phyloP scores from a whole-genome alignment of 495 filamentous ascomycete genomes.

The Beverwykella pulmonaria region DNA sequence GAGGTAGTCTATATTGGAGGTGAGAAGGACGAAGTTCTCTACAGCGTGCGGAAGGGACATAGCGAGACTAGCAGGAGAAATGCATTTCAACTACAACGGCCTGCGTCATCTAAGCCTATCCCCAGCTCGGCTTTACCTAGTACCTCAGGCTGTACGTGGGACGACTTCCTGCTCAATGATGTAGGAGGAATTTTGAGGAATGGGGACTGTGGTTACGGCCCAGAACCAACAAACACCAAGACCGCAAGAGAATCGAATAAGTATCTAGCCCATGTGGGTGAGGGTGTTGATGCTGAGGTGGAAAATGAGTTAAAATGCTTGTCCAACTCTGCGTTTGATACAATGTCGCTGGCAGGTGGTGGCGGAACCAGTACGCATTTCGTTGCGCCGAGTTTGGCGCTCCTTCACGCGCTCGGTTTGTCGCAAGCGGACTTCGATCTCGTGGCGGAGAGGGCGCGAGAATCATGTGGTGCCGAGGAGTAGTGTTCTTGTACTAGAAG shows the following conservation, averaged over 20 bases:
- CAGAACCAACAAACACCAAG: background rate
- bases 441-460: background rate
- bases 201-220: background rate
- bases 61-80: conserved; percentile 22
- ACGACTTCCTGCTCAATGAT: background rate
- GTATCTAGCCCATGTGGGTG: background rate
- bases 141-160: conserved; percentile 14
- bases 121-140: background rate
- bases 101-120: conserved; percentile 12
- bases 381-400: background rate
- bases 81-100: conserved; percentile 25
- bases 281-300: background rate
- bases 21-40: conserved; percentile 39
- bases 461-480: background rate
- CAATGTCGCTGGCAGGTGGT: background rate
- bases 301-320: background rate
- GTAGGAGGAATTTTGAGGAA: background rate
- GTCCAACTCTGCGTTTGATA: background rate
- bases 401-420: background rate
- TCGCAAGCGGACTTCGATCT: background rate
- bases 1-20: conserved; percentile 39
- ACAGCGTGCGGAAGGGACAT: conserved; percentile 42
- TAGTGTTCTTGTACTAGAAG: background rate
- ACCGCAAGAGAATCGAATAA: background rate
- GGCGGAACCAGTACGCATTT: background rate